A percentile compares a stretch with the other conserved stretches of the same genome.
phyloP scores from a whole-genome alignment of 2,329 filamentous ascomycete genomes.

The Aureobasidium namibiae region DNA sequence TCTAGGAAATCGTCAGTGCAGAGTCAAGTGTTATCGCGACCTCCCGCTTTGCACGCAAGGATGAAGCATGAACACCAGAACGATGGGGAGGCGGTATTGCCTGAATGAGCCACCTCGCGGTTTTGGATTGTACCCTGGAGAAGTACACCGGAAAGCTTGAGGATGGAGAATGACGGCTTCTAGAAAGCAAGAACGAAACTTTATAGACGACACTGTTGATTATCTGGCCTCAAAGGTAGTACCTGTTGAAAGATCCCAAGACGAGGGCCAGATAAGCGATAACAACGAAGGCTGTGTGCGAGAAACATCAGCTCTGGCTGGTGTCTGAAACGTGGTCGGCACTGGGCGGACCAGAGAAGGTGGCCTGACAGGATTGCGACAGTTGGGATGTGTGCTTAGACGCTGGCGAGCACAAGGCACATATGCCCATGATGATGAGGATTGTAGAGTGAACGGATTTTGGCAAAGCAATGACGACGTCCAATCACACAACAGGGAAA shows the following conservation, averaged over 20 bases:
- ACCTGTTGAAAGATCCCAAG: background rate
- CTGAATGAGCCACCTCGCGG: background rate
- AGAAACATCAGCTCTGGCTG: background rate
- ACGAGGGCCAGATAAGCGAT: background rate
- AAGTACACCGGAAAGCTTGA: background rate
- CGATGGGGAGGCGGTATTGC: background rate
- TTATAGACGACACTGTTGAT: background rate
- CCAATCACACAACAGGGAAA: background rate
- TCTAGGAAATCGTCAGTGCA: too few relatives aligned
- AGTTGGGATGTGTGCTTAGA: background rate
- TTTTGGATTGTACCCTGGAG: background rate
- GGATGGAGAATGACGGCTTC: background rate
- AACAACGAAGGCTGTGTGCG: background rate
- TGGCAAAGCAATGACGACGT: background rate
- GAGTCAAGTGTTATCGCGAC: background rate
- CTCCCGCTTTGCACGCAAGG: background rate
- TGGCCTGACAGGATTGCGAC: background rate
- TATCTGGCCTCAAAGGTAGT: background rate
- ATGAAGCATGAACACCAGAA: background rate
- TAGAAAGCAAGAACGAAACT: constrained; percentile 1
- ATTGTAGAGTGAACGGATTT: background rate
- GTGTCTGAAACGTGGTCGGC: background rate
- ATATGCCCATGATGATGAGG: background rate
- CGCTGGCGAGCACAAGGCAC: background rate
- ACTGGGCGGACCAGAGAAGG: too few relatives aligned